phyloP scores from a whole-genome alignment of 305 asterid species.

The Fraxinus baroniana region DNA sequence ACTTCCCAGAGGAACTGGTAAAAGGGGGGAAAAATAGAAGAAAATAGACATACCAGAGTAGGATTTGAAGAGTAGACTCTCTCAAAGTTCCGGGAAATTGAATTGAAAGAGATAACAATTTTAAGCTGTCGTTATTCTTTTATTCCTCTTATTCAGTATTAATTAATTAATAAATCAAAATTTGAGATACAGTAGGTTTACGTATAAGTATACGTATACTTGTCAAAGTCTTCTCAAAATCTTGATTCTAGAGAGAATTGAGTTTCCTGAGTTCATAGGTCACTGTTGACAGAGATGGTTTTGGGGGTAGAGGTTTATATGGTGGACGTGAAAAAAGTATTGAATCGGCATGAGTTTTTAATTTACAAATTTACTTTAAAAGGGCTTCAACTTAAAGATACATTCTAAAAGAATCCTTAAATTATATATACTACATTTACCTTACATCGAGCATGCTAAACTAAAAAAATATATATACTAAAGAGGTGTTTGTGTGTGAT shows the following conservation, averaged over 20 bases:
- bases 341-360: conserved; percentile 37
- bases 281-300: background rate
- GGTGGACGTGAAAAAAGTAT: conserved; percentile 55
- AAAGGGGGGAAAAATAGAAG: background rate
- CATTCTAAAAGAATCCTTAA: background rate
- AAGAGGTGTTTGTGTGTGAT: no score
- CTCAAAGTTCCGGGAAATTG: conserved; percentile 17
- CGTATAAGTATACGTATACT: conserved; percentile 19
- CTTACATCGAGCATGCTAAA: background rate
- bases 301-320: conserved; percentile 17
- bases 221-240: conserved; percentile 22
- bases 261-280: background rate
- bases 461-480: no score
- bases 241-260: conserved; percentile 31
- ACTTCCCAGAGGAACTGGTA: background rate
- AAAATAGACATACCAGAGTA: conserved; percentile 22
- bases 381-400: background rate
- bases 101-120: conserved; percentile 7
- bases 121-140: conserved; percentile 3
- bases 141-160: background rate
- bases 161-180: background rate
- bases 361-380: conserved; percentile 1
- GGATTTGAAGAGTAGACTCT: conserved; percentile 22
- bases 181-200: background rate
- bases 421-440: background rate